These are phyloP conservation scores for Periconia sp. DNA, from an alignment of 2,329 filamentous ascomycete species.

Conservation along the genomic window DNA sequence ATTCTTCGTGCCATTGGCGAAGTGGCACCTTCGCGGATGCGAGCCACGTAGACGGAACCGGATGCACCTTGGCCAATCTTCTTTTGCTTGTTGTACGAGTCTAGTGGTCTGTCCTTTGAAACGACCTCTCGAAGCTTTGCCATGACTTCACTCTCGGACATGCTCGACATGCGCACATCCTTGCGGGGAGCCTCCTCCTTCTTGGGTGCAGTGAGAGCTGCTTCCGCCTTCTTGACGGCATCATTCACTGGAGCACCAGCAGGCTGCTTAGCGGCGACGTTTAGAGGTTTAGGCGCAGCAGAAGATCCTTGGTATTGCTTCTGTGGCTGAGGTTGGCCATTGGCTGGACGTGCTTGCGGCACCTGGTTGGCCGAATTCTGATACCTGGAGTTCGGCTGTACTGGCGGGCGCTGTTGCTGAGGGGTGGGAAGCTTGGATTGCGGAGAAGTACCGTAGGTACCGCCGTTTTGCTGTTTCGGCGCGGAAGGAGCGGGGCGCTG, in stretches of 20 bases:
- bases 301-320: constrained; percentile 48
- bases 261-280: constrained; percentile 55
- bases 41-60: constrained; percentile 96
- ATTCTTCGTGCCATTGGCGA: constrained; percentile 80
- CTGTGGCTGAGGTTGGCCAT: constrained; percentile 48
- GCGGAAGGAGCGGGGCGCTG: constrained; percentile 84
- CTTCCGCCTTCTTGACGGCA: constrained; percentile 86
- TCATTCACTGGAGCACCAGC: constrained; percentile 62
- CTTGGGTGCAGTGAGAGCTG: constrained; percentile 70
- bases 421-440: constrained; percentile 31
- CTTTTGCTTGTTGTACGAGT: constrained; percentile 98
- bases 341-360: constrained; percentile 49
- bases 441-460: constrained; percentile 33
- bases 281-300: constrained; percentile 62
- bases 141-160: constrained; percentile 98
- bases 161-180: constrained; percentile 97
- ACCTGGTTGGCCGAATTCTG: constrained; percentile 47
- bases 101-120: constrained; percentile 90
- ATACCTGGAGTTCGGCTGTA: constrained; percentile 54
- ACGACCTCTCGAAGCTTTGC: constrained; percentile 91
- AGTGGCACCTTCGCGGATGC: constrained; percentile 86
- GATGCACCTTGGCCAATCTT: constrained; percentile 99
- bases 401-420: constrained; percentile 38
- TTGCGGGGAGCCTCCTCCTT: constrained; percentile 84
- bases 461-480: constrained; percentile 55